These are phyloP conservation scores for Gossypium longicalyx DNA, from an alignment of 345 rosid species.

Conservation along the genomic window DNA sequence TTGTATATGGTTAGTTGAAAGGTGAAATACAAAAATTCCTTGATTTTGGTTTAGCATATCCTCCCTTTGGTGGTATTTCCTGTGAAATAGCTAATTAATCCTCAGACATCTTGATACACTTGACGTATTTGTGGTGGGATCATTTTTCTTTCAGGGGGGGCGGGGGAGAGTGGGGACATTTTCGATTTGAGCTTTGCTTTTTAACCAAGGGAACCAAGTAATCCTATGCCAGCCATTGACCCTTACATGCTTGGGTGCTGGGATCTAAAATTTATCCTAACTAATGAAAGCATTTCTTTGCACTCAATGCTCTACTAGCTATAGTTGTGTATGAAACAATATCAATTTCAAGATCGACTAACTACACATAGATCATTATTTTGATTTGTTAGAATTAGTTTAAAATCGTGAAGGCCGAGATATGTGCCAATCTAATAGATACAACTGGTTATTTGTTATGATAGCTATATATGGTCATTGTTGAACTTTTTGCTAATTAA, in stretches of 20 bases:
- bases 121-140: neutral
- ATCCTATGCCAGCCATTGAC: neutral
- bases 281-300: neutral
- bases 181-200: neutral
- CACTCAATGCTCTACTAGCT: no score
- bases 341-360: no score
- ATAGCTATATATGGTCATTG: no score
- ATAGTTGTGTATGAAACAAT: no score
- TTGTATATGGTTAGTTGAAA: neutral
- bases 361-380: no score
- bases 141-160: neutral
- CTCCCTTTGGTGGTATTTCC: neutral
- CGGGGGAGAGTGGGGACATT: neutral
- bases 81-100: neutral
- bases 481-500: no score
- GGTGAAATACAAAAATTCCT: neutral
- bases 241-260: neutral
- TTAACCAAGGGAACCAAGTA: neutral
- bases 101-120: neutral
- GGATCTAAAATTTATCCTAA: neutral
- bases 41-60: neutral
- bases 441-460: no score
- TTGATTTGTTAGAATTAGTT: no score
- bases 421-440: no score
- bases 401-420: no score